Evolutionary conservation across 331 rosid genomes (phyloP).

Genomic region (Erythrophleum ivorense): DNA sequence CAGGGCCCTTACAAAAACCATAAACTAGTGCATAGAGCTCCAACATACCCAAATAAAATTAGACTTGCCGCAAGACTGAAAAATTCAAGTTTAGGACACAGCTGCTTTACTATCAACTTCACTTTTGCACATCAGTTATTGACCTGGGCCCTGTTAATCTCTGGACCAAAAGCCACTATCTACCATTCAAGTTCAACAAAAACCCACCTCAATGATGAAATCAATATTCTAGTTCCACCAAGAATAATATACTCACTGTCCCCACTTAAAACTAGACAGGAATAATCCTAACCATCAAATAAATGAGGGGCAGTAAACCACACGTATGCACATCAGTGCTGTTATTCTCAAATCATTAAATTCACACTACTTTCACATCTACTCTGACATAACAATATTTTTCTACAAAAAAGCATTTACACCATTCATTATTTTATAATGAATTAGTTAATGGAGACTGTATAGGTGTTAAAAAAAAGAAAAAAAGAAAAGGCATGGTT

Average conservation of each 20-base stretch:
- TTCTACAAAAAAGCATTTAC: background rate
- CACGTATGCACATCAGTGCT: background rate
- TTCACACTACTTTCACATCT: background rate
- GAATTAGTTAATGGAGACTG: background rate
- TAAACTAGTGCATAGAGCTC: background rate
- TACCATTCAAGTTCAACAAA: background rate
- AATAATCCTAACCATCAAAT: background rate
- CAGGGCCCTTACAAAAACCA: background rate
- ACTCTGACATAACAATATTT: background rate
- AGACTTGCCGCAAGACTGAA: background rate
- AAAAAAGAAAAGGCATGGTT: background rate
- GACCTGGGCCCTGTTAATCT: background rate
- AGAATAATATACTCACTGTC: background rate
- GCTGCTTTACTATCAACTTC: background rate
- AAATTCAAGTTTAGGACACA: conserved; percentile 7
- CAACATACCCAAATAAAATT: background rate
- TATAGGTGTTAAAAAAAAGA: background rate
- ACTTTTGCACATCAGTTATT: background rate
- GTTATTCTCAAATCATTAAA: background rate
- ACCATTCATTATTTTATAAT: background rate
- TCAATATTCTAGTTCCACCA: background rate
- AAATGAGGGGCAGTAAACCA: background rate
- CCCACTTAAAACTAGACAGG: background rate
- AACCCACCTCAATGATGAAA: background rate
- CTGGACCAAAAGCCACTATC: background rate